Conservation (phyloP, 805 yeast species). For the Saccharomycopsis sp. region DNA sequence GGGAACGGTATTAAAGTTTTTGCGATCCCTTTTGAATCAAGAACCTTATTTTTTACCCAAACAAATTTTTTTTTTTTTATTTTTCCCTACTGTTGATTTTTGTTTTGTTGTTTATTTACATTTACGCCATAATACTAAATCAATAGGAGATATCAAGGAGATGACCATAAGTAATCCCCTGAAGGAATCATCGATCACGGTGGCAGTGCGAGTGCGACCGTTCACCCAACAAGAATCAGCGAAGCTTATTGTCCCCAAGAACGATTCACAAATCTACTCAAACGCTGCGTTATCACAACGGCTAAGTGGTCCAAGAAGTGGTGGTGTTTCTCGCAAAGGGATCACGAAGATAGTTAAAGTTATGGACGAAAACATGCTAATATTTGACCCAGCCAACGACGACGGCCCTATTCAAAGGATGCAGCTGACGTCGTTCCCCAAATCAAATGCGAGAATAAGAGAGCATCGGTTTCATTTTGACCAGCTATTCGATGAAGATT, state of each 20-base stretch:
- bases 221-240: slow-evolving; percentile 55
- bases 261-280: slow-evolving; percentile 40
- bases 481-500: slow-evolving; percentile 57
- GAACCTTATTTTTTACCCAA: no score
- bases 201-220: slow-evolving; percentile 80
- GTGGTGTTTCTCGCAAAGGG: slow-evolving; percentile 35
- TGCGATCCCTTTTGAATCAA: no score
- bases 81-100: no score
- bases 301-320: neutral
- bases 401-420: slow-evolving; percentile 50
- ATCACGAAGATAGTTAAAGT: slow-evolving; percentile 67
- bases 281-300: slow-evolving; percentile 43
- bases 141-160: neutral
- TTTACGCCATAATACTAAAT: no score
- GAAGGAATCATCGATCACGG: slow-evolving; percentile 59
- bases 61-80: no score
- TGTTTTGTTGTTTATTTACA: no score
- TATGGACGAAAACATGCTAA: slow-evolving; percentile 78
- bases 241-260: slow-evolving; percentile 35
- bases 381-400: slow-evolving; percentile 76
- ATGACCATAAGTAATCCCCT: slow-evolving; percentile 2
- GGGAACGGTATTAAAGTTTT: no score
- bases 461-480: slow-evolving; percentile 85
- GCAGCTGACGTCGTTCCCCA: slow-evolving; percentile 38
- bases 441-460: slow-evolving; percentile 40